These are phyloP conservation scores for Blastocystis sp. DNA, from an alignment of 352 stramenopile genomes.

Conservation along the genomic window DNA sequence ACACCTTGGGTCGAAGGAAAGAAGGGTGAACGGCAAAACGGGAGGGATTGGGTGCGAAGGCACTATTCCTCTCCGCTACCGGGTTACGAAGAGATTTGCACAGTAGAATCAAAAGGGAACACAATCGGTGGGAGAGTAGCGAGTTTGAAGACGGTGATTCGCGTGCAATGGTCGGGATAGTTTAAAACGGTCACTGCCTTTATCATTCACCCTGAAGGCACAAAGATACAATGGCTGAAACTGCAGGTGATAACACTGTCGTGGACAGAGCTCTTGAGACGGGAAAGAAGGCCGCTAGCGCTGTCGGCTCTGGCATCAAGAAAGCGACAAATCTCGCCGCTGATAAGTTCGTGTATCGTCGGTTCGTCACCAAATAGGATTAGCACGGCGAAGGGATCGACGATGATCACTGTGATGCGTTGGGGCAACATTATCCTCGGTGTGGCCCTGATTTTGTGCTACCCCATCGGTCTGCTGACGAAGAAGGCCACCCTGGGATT, in stretches of 20 bases:
- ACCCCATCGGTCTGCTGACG: slow-evolving; percentile 58
- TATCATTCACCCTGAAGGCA: slow-evolving; percentile 18
- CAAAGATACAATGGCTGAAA: slow-evolving; percentile 40
- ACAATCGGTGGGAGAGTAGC: not conserved
- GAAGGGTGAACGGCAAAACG: no score
- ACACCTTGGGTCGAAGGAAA: no score
- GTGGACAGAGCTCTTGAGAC: slow-evolving; percentile 64
- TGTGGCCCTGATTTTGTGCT: slow-evolving; percentile 29
- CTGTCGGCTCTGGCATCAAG: slow-evolving; percentile 7
- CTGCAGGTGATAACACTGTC: slow-evolving; percentile 44
- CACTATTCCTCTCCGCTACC: no score
- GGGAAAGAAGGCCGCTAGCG: slow-evolving; percentile 58
- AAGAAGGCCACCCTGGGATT: not conserved
- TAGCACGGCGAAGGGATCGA: slow-evolving; percentile 53
- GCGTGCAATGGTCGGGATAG: slow-evolving; percentile 51
- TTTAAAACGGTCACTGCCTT: slow-evolving; percentile 27
- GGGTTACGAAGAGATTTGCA: no score
- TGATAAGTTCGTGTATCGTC: slow-evolving; percentile 30
- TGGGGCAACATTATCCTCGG: slow-evolving; percentile 57
- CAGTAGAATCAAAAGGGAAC: no score
- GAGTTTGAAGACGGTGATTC: not conserved
- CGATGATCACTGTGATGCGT: slow-evolving; percentile 53
- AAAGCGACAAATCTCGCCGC: slow-evolving; percentile 43
- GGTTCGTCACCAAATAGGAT: slow-evolving; percentile 2
- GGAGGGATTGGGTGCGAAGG: no score